These are phyloP conservation scores for sorghum (Sorghum bicolor) DNA, from an alignment of 176 grass and related monocot genomes.

Conservation along the genomic window Sorghum_bicolor_NCBIv3 NC_012873.2:66796001-66796500, in stretches of 20 bases:
- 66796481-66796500: neutral
- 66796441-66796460: neutral
- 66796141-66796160: neutral
- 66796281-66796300: conserved; percentile 7
- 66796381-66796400: neutral
- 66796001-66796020: conserved; percentile 46
- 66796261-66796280: neutral
- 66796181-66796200: neutral
- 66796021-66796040: neutral
- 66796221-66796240: neutral
- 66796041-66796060: neutral
- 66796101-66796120: conserved; percentile 8
- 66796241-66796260: conserved; percentile 8
- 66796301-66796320: neutral
- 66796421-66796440: neutral
- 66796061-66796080: conserved; percentile 15
- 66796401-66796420: neutral
- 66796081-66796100: neutral
- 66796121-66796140: conserved; percentile 7
- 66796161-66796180: neutral
- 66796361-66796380: neutral
- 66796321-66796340: neutral
- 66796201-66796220: neutral
- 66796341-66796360: neutral
- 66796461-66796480: neutral